Base-by-base conservation (phyloP, 495 filamentous ascomycete species). In the Symbiotaphrina buchneri region DNA sequence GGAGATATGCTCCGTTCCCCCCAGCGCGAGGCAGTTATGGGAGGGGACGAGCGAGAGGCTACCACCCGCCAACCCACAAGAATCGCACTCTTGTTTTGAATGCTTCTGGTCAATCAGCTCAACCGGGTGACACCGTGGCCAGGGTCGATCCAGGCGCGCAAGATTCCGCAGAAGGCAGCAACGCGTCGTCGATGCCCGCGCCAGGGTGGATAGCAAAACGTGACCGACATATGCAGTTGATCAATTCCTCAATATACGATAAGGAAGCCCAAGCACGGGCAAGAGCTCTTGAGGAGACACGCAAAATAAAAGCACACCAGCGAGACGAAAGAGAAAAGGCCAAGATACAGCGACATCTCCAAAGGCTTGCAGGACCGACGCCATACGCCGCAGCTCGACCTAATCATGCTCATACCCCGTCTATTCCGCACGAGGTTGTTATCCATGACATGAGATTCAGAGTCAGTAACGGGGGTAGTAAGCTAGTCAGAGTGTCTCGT, bases 211-310 rank as follows among this genome's bases (percentile, higher is more conserved):
- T 91, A 19, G 62, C 74, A 14, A 85, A 75, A 46, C 70, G 58
- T 32, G 82, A 83, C 39, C 74, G 81, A 31, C 81, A 90, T 40
- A 65, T 84, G 51, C 83, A 92, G 48, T 51, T 93, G 28, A 92
- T 94, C 52, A 92, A 91, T 44, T 61, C 71, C 11, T 62, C 70
- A 2, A 63, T 91, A 10, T 91, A 78, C 50, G 73, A 90, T 41
- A 72, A 78, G 48, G 68, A 78, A 33, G 58, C 61, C 1, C 66
- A 71, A 39, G 61, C 65, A n/a, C 61, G 79, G 21, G 56, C 68
- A 1, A 71, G 68, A 42, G 80, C 78, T 6, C 73, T 87, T 29
- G 73, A 81, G 38, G 63, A 75, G 40, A 75, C 72, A 2, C 55
- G 65, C 14, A 63, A 63, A 39, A 56, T 66, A 27, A 75, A 70